Conservation (phyloP, 2,329 filamentous ascomycete species). For the Pyricularia pennisetigena region DNA sequence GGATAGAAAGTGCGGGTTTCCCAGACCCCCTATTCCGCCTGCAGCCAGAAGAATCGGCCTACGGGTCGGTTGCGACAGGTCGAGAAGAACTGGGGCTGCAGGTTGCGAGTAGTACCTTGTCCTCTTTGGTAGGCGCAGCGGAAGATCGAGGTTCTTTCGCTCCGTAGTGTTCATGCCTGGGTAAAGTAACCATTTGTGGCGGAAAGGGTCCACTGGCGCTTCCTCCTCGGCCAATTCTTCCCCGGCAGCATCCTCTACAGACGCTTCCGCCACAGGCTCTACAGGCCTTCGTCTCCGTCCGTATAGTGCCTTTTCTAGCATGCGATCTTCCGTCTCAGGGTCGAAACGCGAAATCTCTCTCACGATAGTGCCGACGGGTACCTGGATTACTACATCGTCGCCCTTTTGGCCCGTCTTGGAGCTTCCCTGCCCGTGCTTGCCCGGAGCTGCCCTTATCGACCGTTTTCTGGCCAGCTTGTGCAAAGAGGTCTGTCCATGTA, state of each 20-base stretch:
- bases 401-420: slow-evolving; percentile 67
- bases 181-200: slow-evolving; percentile 78
- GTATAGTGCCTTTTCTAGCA: slow-evolving; percentile 20
- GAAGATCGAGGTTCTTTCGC: slow-evolving; percentile 43
- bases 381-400: slow-evolving; percentile 77
- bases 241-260: slow-evolving; percentile 7
- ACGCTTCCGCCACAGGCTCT: slow-evolving; percentile 6
- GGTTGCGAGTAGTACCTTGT: slow-evolving; percentile 57
- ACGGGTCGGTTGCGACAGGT: slow-evolving; percentile 68
- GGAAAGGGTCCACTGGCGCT: slow-evolving; percentile 27
- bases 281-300: slow-evolving; percentile 10
- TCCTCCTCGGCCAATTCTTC: slow-evolving; percentile 13
- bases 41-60: slow-evolving; percentile 77
- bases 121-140: slow-evolving; percentile 36
- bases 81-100: slow-evolving; percentile 59
- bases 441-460: slow-evolving; percentile 62
- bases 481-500: slow-evolving; percentile 81
- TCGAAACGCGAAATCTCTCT: slow-evolving; percentile 73
- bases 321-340: slow-evolving; percentile 57
- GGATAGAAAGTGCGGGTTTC: slow-evolving; percentile 87
- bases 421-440: slow-evolving; percentile 71
- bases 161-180: slow-evolving; percentile 66
- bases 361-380: slow-evolving; percentile 87
- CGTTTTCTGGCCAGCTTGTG: slow-evolving; percentile 80
- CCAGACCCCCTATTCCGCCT: slow-evolving; percentile 80